A percentile compares a stretch with the other conserved stretches of the same genome.
phyloP scores from a whole-genome alignment of 2,329 filamentous ascomycete genomes.

The Pseudogymnoascus sp. region DNA sequence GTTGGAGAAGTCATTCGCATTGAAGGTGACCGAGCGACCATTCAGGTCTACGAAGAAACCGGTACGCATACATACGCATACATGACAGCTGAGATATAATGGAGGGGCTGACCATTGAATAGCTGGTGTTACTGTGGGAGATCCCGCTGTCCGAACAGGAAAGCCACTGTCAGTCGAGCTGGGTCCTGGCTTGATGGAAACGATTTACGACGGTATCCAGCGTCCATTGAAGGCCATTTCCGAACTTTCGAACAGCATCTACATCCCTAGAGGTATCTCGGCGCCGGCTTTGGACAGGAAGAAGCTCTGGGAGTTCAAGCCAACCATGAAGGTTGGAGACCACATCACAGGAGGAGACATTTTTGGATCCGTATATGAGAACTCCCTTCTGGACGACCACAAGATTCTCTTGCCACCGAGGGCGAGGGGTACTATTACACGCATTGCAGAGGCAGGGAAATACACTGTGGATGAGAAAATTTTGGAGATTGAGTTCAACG shows the following conservation, averaged over 20 bases:
- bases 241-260: constrained; percentile 74
- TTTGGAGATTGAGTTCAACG: constrained; percentile 93
- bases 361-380: constrained; percentile 91
- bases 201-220: constrained; percentile 99
- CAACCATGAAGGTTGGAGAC: constrained; percentile 86
- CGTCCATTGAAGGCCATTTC: constrained; percentile 83
- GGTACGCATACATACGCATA: constrained; percentile 54
- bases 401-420: constrained; percentile 87
- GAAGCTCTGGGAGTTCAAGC: constrained; percentile 96
- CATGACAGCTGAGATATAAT: background rate
- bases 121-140: constrained; percentile 94
- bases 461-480: constrained; percentile 94
- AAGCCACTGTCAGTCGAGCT: constrained; percentile 97
- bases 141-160: constrained; percentile 81
- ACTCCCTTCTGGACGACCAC: constrained; percentile 89
- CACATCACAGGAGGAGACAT: constrained; percentile 95
- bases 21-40: constrained; percentile 88
- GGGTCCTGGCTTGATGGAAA: constrained; percentile 93
- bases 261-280: constrained; percentile 91
- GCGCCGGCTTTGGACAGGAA: constrained; percentile 80
- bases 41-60: constrained; percentile 99
- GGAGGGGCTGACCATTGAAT: constrained; percentile 20
- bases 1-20: constrained; percentile 98
- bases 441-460: constrained; percentile 78
- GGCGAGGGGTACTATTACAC: constrained; percentile 84